These are phyloP conservation scores for Lasiosphaeria hispida DNA, from an alignment of 495 filamentous ascomycete species.

Conservation along the genomic window DNA sequence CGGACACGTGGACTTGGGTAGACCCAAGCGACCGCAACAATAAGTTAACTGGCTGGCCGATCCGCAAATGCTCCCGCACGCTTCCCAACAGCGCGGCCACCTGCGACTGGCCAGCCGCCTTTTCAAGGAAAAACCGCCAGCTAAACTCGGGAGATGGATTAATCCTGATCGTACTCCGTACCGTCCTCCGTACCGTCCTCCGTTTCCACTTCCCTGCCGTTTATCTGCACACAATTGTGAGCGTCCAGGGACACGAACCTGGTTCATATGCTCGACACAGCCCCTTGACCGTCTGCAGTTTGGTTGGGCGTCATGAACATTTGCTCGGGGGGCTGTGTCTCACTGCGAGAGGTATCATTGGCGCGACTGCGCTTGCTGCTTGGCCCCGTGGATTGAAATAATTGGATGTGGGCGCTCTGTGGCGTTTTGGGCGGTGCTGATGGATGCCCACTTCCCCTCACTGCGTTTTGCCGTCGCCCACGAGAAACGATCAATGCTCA, in stretches of 20 bases:
- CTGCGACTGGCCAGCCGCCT: conserved; percentile 30
- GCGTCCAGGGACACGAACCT: conserved; percentile 11
- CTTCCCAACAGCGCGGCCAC: conserved; percentile 26
- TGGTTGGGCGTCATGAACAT: conserved; percentile 9
- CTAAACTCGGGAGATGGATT: conserved; percentile 12
- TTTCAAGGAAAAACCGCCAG: conserved; percentile 9
- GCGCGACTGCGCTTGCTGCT: not conserved
- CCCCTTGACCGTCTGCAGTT: conserved; percentile 9
- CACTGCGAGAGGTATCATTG: conserved; percentile 2
- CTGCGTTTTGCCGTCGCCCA: not conserved
- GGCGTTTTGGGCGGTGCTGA: conserved; percentile 1
- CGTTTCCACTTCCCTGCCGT: conserved; percentile 14
- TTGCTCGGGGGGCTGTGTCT: not conserved
- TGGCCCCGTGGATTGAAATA: conserved; percentile 5
- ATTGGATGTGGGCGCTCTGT: conserved; percentile 12
- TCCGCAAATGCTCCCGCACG: conserved; percentile 22
- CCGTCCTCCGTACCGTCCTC: conserved; percentile 11
- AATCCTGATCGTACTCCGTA: too few species aligned
- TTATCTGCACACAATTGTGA: conserved; percentile 11
- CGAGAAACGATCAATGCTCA: too few species aligned
- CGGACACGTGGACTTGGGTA: conserved; percentile 29
- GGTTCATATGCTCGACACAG: conserved; percentile 7
- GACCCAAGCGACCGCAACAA: not conserved
- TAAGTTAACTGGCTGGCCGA: conserved; percentile 30
- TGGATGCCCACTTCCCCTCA: not conserved